Base-by-base conservation (phyloP, 2,329 filamentous ascomycete genomes). In the Fusarium anthophilum region DNA sequence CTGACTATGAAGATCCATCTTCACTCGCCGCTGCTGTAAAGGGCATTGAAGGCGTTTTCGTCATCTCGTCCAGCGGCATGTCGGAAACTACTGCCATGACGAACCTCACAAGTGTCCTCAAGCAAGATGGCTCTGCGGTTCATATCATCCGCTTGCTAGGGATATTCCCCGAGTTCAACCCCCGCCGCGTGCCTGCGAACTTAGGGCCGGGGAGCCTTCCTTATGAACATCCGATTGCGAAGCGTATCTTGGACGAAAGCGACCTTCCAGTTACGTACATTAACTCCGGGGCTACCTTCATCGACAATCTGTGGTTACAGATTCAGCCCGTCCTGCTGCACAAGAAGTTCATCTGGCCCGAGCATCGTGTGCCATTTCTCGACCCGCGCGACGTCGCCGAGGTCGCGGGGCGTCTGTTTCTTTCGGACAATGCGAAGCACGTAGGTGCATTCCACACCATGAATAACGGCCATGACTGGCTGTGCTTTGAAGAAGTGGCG, bases 31-130 rank as follows among this genome's bases (percentile, higher is more conserved):
- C 45, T 11, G 45, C 45, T 8, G 26, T 48, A 6, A 28, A 30
- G 6, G 45, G 26, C 0, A 1, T 6, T 8, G 20, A 12, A 30
- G 45, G 45, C 0, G 26, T 48, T 3, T 28, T 48, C 0, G 45
- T 48, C 20, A 48, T 48, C 4, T 48, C 26, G 1, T 48, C 26
- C 2, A 48, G 45, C 18, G 45, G 26, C 13, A 48, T 28, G 45
- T 28, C 5, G 4, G 26, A 48, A 17, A 28, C 26, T 2, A 22
- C 9, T 48, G 26, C 26, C 26, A 28, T 48, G 45, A 22, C 13
- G 2, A 48, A 48, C 13, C 45, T 48, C 2, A 12, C 20, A 1
- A 22, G 0, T 11, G 26, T 8, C 1, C 45, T 48, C 6, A 28
- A 28, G 6, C 6, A 12, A 22, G 13, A 48, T 22, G 45, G 20